Base-by-base conservation (phyloP, 345 rosid genomes). In the Eucalyptus erythrocorys region DNA sequence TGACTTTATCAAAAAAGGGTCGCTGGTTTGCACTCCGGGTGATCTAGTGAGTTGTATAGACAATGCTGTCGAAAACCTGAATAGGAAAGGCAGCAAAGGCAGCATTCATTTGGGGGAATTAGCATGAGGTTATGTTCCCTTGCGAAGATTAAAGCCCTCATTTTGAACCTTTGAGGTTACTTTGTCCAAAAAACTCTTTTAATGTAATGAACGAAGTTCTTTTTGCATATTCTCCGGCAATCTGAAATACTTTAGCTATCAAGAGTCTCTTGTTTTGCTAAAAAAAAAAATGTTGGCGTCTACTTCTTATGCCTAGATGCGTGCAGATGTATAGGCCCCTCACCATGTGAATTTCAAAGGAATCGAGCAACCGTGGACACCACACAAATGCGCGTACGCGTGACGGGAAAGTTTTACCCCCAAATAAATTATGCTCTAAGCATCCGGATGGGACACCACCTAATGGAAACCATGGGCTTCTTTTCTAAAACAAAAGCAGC, bases 31-130 rank as follows among this genome's bases (percentile, higher is more conserved):
- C 76, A 91, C 91, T 87, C 92, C 95, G 45, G 90, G 92, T 43
- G 97, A 95, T 89, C 94, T 97, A 87, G 91, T 95, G 90, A 91
- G 93, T 43, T 89, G 92, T 87, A 92, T 94, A 81, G 95, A 95
- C 89, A 48, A 79, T 90, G 86, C 88, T 68, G 15, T 86, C 21
- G 71, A 89, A 66, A 88, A 91, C 89, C 90, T 90, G 17, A 64
- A 91, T 79, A 87, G 82, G 45, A 34, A 37, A 24, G 45, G 87
- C 66, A 48, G 87, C 45, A 53, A 85, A 47, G 21, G 16, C 51
- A 88, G n/a, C 80, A 53, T 48, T 45, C 49, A 37, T 40, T 42
- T 47, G 43, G 43, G 48, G 47, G 30, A 88, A 45, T 40, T 76
- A 40, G 84, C 24, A 21, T 76, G 84, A 76, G 84, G 47, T 76